phyloP scores from a whole-genome alignment of 208 protist genomes.

The Crithidia acanthocephali region DNA sequence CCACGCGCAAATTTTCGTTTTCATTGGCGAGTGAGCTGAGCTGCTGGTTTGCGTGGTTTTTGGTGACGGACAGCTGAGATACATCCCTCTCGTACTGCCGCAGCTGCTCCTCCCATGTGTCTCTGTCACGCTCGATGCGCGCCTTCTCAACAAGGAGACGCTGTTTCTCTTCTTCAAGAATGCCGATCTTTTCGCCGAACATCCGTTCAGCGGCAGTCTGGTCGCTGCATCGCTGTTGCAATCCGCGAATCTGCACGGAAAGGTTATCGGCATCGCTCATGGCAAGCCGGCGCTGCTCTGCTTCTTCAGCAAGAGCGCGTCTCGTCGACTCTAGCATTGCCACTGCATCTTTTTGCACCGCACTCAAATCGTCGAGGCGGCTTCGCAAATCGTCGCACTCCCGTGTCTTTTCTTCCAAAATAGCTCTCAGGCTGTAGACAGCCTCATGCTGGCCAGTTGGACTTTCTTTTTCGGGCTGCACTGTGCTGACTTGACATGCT shows the following conservation, averaged over 20 bases:
- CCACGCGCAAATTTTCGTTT: constrained; percentile 67
- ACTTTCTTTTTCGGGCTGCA: neutral
- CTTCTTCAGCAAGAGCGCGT: constrained; percentile 49
- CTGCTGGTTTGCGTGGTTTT: constrained; percentile 79
- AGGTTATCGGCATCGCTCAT: constrained; percentile 64
- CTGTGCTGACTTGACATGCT: constrained; percentile 26
- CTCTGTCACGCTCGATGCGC: constrained; percentile 52
- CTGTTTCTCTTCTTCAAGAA: constrained; percentile 56
- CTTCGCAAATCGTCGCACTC: constrained; percentile 71
- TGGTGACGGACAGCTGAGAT: constrained; percentile 66
- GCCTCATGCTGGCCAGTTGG: neutral
- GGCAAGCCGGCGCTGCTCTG: constrained; percentile 40
- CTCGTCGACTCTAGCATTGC: constrained; percentile 47
- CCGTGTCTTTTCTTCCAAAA: constrained; percentile 66
- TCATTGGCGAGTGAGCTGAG: constrained; percentile 63
- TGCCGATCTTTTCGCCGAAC: constrained; percentile 41
- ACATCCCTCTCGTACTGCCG: constrained; percentile 81
- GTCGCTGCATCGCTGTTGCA: constrained; percentile 75
- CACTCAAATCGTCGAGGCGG: constrained; percentile 56
- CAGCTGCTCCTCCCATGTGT: constrained; percentile 56
- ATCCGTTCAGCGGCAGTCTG: constrained; percentile 59
- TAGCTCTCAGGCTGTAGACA: constrained; percentile 12
- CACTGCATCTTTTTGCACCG: constrained; percentile 52
- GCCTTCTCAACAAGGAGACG: constrained; percentile 37
- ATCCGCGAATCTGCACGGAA: constrained; percentile 63